Evolutionary conservation across 1,139 yeast species (phyloP).

Genomic region (Starmera stellimalicola): DNA sequence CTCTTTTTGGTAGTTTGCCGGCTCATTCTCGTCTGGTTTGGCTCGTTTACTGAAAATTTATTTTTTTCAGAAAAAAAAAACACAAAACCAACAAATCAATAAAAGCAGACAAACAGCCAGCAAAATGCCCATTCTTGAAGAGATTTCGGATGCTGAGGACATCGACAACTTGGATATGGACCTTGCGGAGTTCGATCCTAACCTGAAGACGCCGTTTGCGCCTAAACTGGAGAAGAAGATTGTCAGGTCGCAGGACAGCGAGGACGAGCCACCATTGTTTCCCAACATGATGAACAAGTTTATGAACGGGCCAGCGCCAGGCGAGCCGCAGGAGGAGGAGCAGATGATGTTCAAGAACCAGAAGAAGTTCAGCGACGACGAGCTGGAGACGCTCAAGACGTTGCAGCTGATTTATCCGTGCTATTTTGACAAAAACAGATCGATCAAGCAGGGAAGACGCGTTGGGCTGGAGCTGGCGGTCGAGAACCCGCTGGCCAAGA

Average conservation of each 20-base stretch:
- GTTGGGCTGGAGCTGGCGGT: conserved; percentile 62
- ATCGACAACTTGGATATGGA: conserved; percentile 92
- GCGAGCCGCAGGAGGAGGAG: conserved; percentile 13
- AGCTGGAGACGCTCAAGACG: conserved; percentile 44
- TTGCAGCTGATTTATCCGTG: conserved; percentile 83
- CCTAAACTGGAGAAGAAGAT: conserved; percentile 54
- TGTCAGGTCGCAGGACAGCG: conserved; percentile 53
- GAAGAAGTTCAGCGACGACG: conserved; percentile 22
- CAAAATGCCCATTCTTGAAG: conserved; percentile 74
- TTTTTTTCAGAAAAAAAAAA: neutral
- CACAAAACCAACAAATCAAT: neutral
- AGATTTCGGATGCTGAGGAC: conserved; percentile 72
- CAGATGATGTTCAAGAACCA: conserved; percentile 18
- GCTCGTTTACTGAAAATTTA: neutral
- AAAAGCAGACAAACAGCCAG: neutral
- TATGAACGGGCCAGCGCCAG: conserved; percentile 2
- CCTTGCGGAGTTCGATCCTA: conserved; percentile 82
- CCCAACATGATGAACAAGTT: too few species aligned
- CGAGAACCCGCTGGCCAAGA: conserved; percentile 78
- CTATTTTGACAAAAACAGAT: conserved; percentile 74
- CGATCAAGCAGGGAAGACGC: conserved; percentile 78
- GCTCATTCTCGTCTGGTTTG: too few species aligned
- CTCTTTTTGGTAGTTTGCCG: too few species aligned
- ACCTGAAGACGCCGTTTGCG: conserved; percentile 56
- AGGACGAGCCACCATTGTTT: conserved; percentile 18